phyloP scores from a whole-genome alignment of 768 basidiomycete genomes.

The Trametes maxima region DNA sequence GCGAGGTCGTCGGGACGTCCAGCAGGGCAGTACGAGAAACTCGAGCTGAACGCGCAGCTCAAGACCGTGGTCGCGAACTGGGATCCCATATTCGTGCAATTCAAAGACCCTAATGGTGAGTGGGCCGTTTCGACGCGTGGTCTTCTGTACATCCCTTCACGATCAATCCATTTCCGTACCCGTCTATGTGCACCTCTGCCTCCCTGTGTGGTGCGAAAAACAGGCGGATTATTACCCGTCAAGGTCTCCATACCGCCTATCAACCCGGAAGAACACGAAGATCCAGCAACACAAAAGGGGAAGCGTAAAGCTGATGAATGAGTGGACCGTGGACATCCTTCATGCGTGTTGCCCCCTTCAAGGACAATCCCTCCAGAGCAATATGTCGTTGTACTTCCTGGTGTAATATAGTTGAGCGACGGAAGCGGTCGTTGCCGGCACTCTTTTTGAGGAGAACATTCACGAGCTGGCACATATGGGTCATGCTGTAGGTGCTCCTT shows the following conservation, averaged over 20 bases:
- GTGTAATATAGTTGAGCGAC: not conserved
- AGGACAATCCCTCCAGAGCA: not conserved
- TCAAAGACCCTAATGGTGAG: slow-evolving; percentile 65
- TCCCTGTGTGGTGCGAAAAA: not conserved
- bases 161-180: slow-evolving; percentile 2
- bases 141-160: slow-evolving; percentile 8
- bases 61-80: slow-evolving; percentile 60
- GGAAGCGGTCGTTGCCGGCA: not conserved
- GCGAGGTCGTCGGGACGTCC: slow-evolving; percentile 52
- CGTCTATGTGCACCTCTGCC: not conserved
- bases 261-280: slow-evolving; percentile 58
- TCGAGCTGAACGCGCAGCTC: slow-evolving; percentile 49
- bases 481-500: slow-evolving; percentile 13
- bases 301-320: slow-evolving; percentile 57
- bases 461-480: too few relatives aligned
- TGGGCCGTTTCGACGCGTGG: slow-evolving; percentile 10
- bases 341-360: too few relatives aligned
- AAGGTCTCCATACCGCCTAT: slow-evolving; percentile 58
- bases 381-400: not conserved
- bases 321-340: not conserved
- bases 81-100: slow-evolving; percentile 71
- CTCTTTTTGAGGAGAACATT: not conserved
- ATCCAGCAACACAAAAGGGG: slow-evolving; percentile 49
- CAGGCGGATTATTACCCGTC: slow-evolving; percentile 64
- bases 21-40: slow-evolving; percentile 53